phyloP scores from a whole-genome alignment of 2,329 filamentous ascomycete species.

The Fusarium phyllophilum region DNA sequence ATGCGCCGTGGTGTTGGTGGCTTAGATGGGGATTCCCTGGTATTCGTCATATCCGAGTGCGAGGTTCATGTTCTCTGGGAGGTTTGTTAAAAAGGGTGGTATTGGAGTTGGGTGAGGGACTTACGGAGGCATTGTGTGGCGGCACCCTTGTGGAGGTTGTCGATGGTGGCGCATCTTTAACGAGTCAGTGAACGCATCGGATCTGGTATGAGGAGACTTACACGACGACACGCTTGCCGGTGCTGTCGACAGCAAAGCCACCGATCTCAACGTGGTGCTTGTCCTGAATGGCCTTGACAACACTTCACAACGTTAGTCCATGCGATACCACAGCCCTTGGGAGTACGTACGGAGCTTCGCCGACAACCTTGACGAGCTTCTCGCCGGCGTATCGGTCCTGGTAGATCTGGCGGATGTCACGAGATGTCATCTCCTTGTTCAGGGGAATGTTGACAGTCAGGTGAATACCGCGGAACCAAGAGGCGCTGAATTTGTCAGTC shows the following conservation, averaged over 20 bases:
- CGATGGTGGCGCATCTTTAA: not conserved
- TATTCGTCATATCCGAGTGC: constrained; percentile 90
- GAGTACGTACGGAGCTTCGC: constrained; percentile 75
- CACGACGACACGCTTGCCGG: constrained; percentile 91
- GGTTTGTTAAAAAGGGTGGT: not conserved
- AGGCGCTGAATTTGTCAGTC: constrained; percentile 57
- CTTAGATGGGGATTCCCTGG: constrained; percentile 75
- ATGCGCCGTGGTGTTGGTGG: not conserved
- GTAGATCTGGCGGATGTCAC: constrained; percentile 93
- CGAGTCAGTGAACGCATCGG: constrained; percentile 14
- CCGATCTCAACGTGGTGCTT: constrained; percentile 94
- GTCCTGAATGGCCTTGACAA: constrained; percentile 76
- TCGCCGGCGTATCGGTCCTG: constrained; percentile 96
- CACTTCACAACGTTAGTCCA: not conserved
- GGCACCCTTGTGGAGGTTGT: constrained; percentile 15
- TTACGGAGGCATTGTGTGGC: constrained; percentile 18
- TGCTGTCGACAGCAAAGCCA: constrained; percentile 88
- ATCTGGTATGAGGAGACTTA: not conserved
- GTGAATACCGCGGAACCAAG: constrained; percentile 96
- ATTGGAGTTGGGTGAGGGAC: not conserved
- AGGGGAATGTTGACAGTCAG: constrained; percentile 92
- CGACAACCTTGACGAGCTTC: constrained; percentile 91
- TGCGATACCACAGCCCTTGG: not conserved
- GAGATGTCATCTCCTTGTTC: constrained; percentile 84
- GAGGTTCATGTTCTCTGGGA: constrained; percentile 86